phyloP scores from a whole-genome alignment of 257 asterid species.

The Mentha longifolia region DNA sequence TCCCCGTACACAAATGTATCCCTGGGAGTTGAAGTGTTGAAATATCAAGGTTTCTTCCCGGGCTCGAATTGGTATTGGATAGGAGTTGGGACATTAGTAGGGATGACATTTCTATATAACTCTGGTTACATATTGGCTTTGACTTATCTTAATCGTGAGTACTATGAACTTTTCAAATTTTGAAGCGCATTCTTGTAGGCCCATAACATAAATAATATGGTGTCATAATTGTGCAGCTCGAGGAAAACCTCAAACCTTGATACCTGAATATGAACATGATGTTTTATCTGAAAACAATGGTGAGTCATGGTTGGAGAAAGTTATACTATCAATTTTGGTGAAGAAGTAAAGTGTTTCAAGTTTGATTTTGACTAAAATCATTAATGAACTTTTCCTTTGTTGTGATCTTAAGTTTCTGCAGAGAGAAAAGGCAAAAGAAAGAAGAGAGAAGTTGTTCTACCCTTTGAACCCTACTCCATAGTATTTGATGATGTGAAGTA shows the following conservation, averaged over 20 bases:
- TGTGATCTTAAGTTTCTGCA: not conserved
- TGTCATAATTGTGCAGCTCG: conserved; percentile 44
- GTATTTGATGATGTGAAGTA: conserved; percentile 53
- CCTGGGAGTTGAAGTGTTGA: conserved; percentile 43
- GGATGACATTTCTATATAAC: conserved; percentile 38
- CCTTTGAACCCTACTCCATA: conserved; percentile 60
- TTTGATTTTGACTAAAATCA: too few relatives aligned
- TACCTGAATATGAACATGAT: conserved; percentile 38
- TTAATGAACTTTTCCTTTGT: too few relatives aligned
- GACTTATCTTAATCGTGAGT: conserved; percentile 64
- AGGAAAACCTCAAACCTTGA: conserved; percentile 49
- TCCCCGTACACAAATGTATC: conserved; percentile 36
- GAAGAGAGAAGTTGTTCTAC: conserved; percentile 52
- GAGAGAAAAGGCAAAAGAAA: conserved; percentile 18
- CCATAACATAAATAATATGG: too few relatives aligned
- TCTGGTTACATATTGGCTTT: conserved; percentile 38
- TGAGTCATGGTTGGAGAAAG: conserved; percentile 4
- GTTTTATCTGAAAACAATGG: conserved; percentile 20
- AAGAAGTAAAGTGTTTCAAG: too few relatives aligned
- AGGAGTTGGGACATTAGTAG: conserved; percentile 53
- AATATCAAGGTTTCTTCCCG: conserved; percentile 41
- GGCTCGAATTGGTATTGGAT: conserved; percentile 54
- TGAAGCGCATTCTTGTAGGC: not conserved
- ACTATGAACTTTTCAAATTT: not conserved
- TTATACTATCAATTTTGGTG: too few relatives aligned